Base-by-base conservation (phyloP, 768 basidiomycete species). In the Phlegmacium glaucopus region DNA sequence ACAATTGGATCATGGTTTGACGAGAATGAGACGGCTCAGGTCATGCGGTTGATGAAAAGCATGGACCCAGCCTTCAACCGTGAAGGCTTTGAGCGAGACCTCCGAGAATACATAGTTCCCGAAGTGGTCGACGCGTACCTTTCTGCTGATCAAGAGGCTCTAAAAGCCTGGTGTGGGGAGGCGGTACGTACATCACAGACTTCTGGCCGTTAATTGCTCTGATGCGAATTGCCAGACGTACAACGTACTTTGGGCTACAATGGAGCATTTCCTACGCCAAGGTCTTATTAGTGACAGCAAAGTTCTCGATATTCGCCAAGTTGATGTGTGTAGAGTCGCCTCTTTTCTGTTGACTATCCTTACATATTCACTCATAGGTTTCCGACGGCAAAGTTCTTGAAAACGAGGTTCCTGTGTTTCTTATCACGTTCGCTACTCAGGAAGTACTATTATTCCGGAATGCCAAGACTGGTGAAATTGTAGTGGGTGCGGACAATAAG, bases 11-110 rank as follows among this genome's bases (percentile, higher is more conserved):
- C 86, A 3, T 91, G 87, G 84, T 92, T 93, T 58, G 95, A 98
- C 49, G 96, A 99, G 72, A 99, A 90, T 61, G 96, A 99, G 72
- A 94, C 87, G 39, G 96, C 96, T n/a, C 89, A 90, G 64, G 95
- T 98, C 26, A 83, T 87, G 59, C 78, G 90, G 50, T 67, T 85
- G 61, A 90, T 97, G 82, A 89, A 84, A 64, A 63, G 72, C n/a
- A 73, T 97, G 61, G 96, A 99, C 64, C 92, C 96, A 4, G 63
- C 68, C 22, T 99, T 96, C 69, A 84, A 79, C 46, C 80, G 86
- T 60, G 96, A 97, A 61, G 69, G 72, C 28, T 98, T 96, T 60
- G 87, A 92, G 59, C 76, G 86, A 49, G 96, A 98, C 61, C 64
- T 98, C 48, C 72, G 94, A 49, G 96, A 98, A 67, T 99, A 97